phyloP scores from a whole-genome alignment of 345 rosid species.

The Aurinia saxatilis region DNA sequence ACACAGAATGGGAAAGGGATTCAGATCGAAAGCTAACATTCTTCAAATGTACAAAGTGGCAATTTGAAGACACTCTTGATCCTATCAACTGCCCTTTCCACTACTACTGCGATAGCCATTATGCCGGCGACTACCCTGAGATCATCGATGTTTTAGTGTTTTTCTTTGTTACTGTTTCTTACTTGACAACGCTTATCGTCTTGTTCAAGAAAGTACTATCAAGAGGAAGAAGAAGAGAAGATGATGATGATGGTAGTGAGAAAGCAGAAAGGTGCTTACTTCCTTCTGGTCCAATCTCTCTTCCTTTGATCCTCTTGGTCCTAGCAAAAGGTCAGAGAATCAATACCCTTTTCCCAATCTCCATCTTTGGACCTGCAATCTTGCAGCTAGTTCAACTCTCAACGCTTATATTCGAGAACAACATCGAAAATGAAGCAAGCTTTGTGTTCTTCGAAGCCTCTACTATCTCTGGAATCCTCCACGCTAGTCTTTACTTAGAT shows the following conservation, averaged over 20 bases:
- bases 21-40: conserved; percentile 39
- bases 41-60: conserved; percentile 77
- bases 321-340: conserved; percentile 67
- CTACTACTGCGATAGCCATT: conserved; percentile 68
- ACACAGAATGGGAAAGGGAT: conserved; percentile 34
- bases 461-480: conserved; percentile 69
- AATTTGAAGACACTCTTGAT: conserved; percentile 73
- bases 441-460: conserved; percentile 67
- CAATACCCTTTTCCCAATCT: conserved; percentile 51
- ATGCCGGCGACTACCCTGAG: conserved; percentile 48
- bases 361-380: conserved; percentile 57
- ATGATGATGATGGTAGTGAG: conserved; percentile 8
- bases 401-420: conserved; percentile 46
- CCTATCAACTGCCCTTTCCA: conserved; percentile 72
- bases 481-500: conserved; percentile 68
- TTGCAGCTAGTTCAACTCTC: conserved; percentile 56
- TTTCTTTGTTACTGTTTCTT: conserved; percentile 37
- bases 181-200: conserved; percentile 36
- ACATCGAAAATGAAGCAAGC: conserved; percentile 42
- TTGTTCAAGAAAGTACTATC: conserved; percentile 31
- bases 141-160: conserved; percentile 40
- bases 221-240: conserved; percentile 22
- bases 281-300: conserved; percentile 65
- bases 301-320: conserved; percentile 51
- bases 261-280: conserved; percentile 44